phyloP scores from a whole-genome alignment of 2,329 filamentous ascomycete species.

The Fusarium staphyleae region DNA sequence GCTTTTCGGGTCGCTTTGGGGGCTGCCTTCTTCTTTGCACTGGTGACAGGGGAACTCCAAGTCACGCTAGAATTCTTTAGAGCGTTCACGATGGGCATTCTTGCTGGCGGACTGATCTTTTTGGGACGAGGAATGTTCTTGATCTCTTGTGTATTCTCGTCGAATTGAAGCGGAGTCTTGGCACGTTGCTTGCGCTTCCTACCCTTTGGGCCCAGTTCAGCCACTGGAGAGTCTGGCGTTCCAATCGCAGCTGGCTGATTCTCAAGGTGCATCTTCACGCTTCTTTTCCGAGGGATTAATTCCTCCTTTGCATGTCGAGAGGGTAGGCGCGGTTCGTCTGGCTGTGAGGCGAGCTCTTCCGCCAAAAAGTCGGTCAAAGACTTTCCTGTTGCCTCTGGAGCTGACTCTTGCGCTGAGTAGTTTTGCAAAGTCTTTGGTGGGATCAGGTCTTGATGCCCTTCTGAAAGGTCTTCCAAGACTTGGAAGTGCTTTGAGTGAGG shows the following conservation, averaged over 20 bases:
- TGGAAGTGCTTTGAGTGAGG: not conserved
- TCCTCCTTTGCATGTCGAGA: no score
- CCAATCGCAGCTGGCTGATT: not conserved
- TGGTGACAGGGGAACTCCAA: slow-evolving; percentile 24
- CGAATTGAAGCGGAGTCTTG: slow-evolving; percentile 46
- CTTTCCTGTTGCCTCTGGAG: slow-evolving; percentile 3
- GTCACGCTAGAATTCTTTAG: slow-evolving; percentile 22
- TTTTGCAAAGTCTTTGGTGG: not conserved
- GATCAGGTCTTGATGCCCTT: not conserved
- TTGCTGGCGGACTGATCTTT: not conserved
- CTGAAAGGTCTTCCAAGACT: not conserved
- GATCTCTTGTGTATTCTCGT: slow-evolving; percentile 42
- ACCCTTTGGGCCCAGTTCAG: not conserved
- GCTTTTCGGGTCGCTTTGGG: slow-evolving; percentile 8
- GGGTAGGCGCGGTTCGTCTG: not conserved
- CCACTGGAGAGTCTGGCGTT: not conserved
- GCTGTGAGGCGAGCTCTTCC: slow-evolving; percentile 3
- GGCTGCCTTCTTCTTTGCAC: slow-evolving; percentile 14
- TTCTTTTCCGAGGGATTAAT: not conserved
- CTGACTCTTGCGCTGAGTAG: not conserved
- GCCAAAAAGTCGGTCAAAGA: slow-evolving; percentile 4
- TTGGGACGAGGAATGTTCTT: slow-evolving; percentile 19
- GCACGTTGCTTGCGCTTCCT: slow-evolving; percentile 45
- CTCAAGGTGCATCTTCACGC: not conserved
- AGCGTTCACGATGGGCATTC: slow-evolving; percentile 22